Evolutionary conservation across 306 rosid species (phyloP).

Genomic region (Argentina anserina): DNA sequence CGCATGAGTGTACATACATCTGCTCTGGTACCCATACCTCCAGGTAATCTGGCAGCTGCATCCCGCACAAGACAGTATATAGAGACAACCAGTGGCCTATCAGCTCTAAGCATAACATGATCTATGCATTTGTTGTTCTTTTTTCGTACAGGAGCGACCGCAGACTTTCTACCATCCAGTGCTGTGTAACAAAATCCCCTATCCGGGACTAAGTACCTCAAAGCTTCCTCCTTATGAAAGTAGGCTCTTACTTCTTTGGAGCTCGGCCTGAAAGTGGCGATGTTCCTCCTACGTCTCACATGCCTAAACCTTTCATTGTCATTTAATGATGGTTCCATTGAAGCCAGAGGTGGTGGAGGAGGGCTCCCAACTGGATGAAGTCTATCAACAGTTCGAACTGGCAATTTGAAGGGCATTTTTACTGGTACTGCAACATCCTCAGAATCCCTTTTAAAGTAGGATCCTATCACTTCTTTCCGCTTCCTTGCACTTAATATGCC

Average conservation of each 20-base stretch:
- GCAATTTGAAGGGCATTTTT: conserved; percentile 14
- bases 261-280: conserved; percentile 54
- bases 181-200: conserved; percentile 64
- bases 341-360: conserved; percentile 56
- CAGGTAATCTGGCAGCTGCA: conserved; percentile 78
- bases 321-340: conserved; percentile 50
- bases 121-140: conserved; percentile 42
- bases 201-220: conserved; percentile 60
- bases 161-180: conserved; percentile 61
- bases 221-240: conserved; percentile 63
- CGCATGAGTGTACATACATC: conserved; percentile 64
- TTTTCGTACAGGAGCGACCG: conserved; percentile 62
- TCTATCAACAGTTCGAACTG: conserved; percentile 17
- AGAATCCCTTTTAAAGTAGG: neutral
- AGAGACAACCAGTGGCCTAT: conserved; percentile 54
- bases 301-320: conserved; percentile 53
- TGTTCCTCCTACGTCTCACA: conserved; percentile 43
- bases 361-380: conserved; percentile 56
- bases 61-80: conserved; percentile 60
- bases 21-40: conserved; percentile 68
- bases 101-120: conserved; percentile 58
- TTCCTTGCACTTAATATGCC: neutral
- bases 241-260: conserved; percentile 55
- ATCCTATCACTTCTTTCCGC: neutral
- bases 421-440: neutral